These are phyloP conservation scores for Exserohilum turcica DNA, from an alignment of 2,329 filamentous ascomycete genomes.

Conservation along the genomic window DNA sequence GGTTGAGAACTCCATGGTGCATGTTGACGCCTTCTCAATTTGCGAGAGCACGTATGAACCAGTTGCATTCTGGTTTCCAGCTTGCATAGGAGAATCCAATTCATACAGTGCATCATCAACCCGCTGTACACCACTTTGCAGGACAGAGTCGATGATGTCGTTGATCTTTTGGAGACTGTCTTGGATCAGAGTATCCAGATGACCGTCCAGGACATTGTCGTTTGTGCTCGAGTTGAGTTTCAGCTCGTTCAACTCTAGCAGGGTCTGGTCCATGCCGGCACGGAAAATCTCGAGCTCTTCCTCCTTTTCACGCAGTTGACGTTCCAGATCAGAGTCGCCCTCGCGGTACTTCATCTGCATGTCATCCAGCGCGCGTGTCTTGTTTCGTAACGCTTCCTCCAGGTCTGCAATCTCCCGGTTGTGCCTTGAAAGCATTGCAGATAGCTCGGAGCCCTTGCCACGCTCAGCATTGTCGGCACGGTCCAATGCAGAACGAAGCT, in stretches of 20 bases:
- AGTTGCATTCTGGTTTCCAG: conserved; percentile 96
- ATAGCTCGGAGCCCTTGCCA: conserved; percentile 92
- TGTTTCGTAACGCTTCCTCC: conserved; percentile 86
- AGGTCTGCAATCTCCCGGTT: conserved; percentile 97
- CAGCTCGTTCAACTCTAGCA: conserved; percentile 89
- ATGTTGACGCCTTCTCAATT: conserved; percentile 93
- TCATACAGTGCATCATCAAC: conserved; percentile 98
- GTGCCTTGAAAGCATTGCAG: conserved; percentile 91
- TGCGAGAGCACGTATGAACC: conserved; percentile 94
- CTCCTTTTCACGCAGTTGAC: conserved; percentile 87
- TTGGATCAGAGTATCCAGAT: conserved; percentile 87
- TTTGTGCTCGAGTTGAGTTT: conserved; percentile 66
- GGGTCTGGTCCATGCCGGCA: conserved; percentile 93
- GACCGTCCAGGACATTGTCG: conserved; percentile 81
- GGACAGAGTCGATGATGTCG: conserved; percentile 94
- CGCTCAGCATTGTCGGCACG: conserved; percentile 90
- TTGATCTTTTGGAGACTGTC: conserved; percentile 91
- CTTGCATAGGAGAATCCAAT: conserved; percentile 96
- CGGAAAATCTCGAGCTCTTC: conserved; percentile 98
- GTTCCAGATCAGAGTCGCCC: conserved; percentile 83
- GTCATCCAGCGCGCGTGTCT: conserved; percentile 85
- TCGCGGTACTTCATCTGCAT: conserved; percentile 77
- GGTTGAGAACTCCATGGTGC: conserved; percentile 95
- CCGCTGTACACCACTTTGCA: conserved; percentile 88
- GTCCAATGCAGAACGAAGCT: conserved; percentile 89